Conservation (phyloP, 2,329 filamentous ascomycete species). For the Lasiodiplodia sp. region DNA sequence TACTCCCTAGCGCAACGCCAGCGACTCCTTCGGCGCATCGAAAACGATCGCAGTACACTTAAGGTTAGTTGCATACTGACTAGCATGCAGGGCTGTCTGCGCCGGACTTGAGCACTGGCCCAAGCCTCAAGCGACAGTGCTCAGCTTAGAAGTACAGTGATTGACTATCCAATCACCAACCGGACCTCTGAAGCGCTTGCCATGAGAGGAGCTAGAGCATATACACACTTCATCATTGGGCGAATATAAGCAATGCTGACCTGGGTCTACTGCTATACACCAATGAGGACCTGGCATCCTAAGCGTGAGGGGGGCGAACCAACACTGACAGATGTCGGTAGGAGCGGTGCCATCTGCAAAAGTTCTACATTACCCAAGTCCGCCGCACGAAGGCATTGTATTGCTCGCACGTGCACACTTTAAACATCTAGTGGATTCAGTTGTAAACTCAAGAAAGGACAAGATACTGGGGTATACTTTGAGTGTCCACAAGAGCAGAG, state of each 20-base stretch:
- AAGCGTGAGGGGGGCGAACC: not conserved
- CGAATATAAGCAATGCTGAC: not conserved
- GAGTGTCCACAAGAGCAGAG: too few relatives aligned
- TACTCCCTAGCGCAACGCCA: not conserved
- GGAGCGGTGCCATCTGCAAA: too few relatives aligned
- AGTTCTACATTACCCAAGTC: too few relatives aligned
- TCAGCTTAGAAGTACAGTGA: not conserved
- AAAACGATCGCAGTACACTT: not conserved
- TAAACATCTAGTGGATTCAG: too few relatives aligned
- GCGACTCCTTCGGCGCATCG: not conserved
- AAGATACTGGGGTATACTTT: too few relatives aligned
- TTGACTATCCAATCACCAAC: not conserved
- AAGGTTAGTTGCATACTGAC: not conserved
- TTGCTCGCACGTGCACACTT: too few relatives aligned
- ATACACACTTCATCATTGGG: not conserved
- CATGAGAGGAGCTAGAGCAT: not conserved
- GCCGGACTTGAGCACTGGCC: not conserved
- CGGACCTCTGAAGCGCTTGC: not conserved
- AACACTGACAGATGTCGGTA: not conserved
- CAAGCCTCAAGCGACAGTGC: not conserved
- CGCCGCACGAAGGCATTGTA: too few relatives aligned
- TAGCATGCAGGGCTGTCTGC: not conserved
- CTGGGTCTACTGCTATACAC: not conserved
- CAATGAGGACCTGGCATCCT: not conserved
- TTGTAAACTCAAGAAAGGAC: too few relatives aligned